Evolutionary conservation across 495 filamentous ascomycete species (phyloP), one percentile per base, ranked within the genome.

Genomic region (Xylaria venustula): DNA sequence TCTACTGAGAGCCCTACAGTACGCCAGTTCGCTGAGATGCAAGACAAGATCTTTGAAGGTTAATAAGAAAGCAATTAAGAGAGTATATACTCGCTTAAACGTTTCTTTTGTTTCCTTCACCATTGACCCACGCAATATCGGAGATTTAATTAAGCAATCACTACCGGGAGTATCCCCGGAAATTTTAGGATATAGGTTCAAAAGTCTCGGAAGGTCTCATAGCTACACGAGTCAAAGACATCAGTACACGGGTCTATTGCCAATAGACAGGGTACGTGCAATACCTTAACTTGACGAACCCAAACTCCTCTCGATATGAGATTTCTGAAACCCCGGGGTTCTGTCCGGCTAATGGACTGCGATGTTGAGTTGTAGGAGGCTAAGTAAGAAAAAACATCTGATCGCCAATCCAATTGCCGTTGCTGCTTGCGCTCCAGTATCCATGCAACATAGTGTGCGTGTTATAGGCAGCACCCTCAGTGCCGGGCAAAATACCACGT

Each of bases 261-360:
- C 30, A 34, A 34, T 34, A 34, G 30, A 34, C n/a, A n/a, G 30
- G 30, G 30, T 4, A 34, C 5, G 30, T 4, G 30, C 30, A 34
- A 11, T 34, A 34, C 11, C 4, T 11, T 5, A 5, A 34, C 30
- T 34, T 34, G 11, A 34, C 5, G 5, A 34, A 34, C 11, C 2
- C 44, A 47, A 5, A 11, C 53, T 23, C 15, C 30, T 11, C 20
- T 40, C 26, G 22, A 23, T 22, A 26, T 40, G 34, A 7, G 28
- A 28, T n/a, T 55, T 37, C 53, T 55, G 53, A 55, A 55, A 55
- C 53, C 34, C 40, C 53, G 53, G 53, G 40, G n/a, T n/a, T n/a
- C n/a, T n/a, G n/a, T n/a, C n/a, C n/a, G n/a, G n/a, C n/a, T n/a
- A n/a, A n/a, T n/a, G n/a, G n/a, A n/a, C n/a, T n/a, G n/a, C n/a